Evolutionary conservation across 1,284 basidiomycete species (phyloP).

Genomic region (Pterula multifida): DNA sequence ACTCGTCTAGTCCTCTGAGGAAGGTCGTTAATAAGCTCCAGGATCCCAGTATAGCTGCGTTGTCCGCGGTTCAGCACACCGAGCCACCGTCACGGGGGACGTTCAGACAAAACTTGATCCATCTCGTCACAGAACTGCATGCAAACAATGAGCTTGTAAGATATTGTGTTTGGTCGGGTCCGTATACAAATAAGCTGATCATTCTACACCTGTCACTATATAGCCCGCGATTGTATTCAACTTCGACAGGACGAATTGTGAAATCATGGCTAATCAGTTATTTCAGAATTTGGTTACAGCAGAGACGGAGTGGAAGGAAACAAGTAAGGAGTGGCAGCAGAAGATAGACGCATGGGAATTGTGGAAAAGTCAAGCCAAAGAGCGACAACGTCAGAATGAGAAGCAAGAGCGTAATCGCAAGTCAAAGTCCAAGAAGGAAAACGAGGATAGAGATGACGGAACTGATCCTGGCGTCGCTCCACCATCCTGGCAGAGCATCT

Average conservation of each 20-base stretch:
- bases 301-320: slow-evolving; percentile 38
- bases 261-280: slow-evolving; percentile 34
- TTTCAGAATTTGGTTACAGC: slow-evolving; percentile 22
- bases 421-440: slow-evolving; percentile 24
- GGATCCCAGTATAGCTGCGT: slow-evolving; percentile 20
- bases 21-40: slow-evolving; percentile 29
- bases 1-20: slow-evolving; percentile 22
- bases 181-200: slow-evolving; percentile 5
- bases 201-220: slow-evolving; percentile 1
- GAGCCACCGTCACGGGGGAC: slow-evolving; percentile 15
- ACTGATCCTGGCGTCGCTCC: neutral
- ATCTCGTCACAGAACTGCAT: slow-evolving; percentile 44
- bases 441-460: slow-evolving; percentile 18
- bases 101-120: slow-evolving; percentile 32
- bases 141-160: slow-evolving; percentile 37
- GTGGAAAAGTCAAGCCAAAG: slow-evolving; percentile 33
- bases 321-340: slow-evolving; percentile 33
- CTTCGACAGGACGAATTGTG: slow-evolving; percentile 50
- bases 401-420: slow-evolving; percentile 20
- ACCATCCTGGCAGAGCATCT: slow-evolving; percentile 35
- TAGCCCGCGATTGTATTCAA: slow-evolving; percentile 58
- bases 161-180: slow-evolving; percentile 2
- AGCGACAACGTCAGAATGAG: slow-evolving; percentile 28
- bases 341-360: slow-evolving; percentile 40
- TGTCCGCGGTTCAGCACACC: slow-evolving; percentile 16